Base-by-base conservation (phyloP, 371 early-diverging fungal genomes). In the Mortierella sp. region DNA sequence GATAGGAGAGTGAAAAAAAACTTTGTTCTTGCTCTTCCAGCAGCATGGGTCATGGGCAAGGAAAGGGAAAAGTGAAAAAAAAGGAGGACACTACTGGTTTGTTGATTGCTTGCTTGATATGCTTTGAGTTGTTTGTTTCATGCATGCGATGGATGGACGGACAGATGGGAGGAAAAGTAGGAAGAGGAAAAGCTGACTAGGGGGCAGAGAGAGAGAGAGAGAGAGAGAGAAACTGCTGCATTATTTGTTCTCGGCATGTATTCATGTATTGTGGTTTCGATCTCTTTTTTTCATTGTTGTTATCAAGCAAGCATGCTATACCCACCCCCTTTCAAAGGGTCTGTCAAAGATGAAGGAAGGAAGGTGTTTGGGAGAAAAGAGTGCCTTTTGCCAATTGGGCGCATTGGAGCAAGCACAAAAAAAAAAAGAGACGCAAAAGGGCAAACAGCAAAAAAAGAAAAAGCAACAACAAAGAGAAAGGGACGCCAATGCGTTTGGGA, bases 401-500 rank as follows among this genome's bases (percentile, higher is more conserved):
- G 64, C 64, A 64, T 40, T 6, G 43, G n/a, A n/a, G n/a, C n/a
- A 28, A 10, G 26, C n/a, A 13, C 57, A 55, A 55, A 24, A 13
- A 50, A 16, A 50, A 50, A 50, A 55, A 57, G 28, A 1, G 16
- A 57, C 11, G 57, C 31, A 57, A 54, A 59, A 59, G 59, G 26
- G 11, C 55, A 55, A 55, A 11, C 13, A 31, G 5, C 26, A n/a
- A 9, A 4, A 13, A 57, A 53, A 21, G 1, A 53, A 61, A 61
- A 0, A 21, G 3, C 31, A 64, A 21, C 13, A 16, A 64, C 31
- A 64, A 64, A 64, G 37, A 31, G 21, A 34, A 34, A 64, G 31
- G 64, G 53, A 53, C 19, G 53, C 53, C 64, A 34, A 34, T 64
- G 64, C 64, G 64, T 64, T 64, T 64, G 31, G 64, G 16, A 59